Base-by-base conservation (phyloP, 257 asterid genomes). In the Agastache rugosa region DNA sequence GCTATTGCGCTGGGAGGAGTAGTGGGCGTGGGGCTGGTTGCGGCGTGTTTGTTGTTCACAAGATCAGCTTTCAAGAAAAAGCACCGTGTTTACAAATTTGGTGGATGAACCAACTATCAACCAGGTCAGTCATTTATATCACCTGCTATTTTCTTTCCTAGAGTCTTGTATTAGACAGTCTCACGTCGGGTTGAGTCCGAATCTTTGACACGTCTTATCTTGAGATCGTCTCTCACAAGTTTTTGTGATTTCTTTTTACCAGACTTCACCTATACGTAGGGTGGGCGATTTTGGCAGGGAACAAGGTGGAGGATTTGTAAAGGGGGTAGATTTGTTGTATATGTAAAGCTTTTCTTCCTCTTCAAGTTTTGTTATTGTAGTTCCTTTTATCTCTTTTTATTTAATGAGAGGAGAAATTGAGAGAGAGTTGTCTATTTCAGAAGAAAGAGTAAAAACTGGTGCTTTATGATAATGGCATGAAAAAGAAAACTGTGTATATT, bases 1-100 rank as follows among this genome's bases (percentile, higher is more conserved):
- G 97, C 98, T 3, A 78, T 93, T 56, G 85, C 85, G 66, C 78
- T 91, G 44, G 98, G 98, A 69, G 98, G 96, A 59, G 29, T 84
- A 19, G 94, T 79, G 70, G 98, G 95, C 19, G 74, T 86, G 62
- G 96, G 96, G 4, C 75, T 93, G 63, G 85, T 85, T 68, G 29
- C 83, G 81, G 91, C 98, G 51, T 84, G 90, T 66, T 77, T 93
- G 91, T 20, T 91, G 74, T 84, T 91, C 73, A 60, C 85, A 11
- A 92, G 73, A 91, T 88, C 98, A 45, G 83, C 77, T 31, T 77
- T 91, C 62, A 88, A 84, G 88, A 90, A 88, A 74, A 84, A 82
- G 85, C 77, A 79, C 16, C 87, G 76, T 48, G 27, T 72, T 16
- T 72, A 84, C 83, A 93, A 91, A 82, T 75, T 72, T 71, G 89